phyloP scores from a whole-genome alignment of 2,329 filamentous ascomycete genomes.

The Knufia fluminis region DNA sequence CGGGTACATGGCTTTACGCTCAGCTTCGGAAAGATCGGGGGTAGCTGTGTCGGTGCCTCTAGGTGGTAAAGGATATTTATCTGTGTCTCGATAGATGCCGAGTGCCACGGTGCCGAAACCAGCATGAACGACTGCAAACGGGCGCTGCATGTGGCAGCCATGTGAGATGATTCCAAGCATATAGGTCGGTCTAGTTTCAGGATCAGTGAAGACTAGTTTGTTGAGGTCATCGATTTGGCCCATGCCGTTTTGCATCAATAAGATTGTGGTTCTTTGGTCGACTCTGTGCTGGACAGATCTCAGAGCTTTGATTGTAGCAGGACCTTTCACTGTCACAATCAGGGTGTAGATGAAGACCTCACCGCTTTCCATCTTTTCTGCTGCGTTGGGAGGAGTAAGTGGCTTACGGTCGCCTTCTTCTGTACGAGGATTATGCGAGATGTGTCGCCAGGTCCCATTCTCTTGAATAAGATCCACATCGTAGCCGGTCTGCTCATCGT shows the following conservation, averaged over 20 bases:
- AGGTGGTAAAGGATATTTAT: constrained; percentile 18
- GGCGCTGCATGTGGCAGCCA: constrained; percentile 40
- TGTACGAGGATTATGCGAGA: too few relatives aligned
- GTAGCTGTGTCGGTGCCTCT: constrained; percentile 13
- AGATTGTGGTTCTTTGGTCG: constrained; percentile 59
- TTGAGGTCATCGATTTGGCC: constrained; percentile 75
- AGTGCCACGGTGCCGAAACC: constrained; percentile 52
- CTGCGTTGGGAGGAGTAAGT: constrained; percentile 12
- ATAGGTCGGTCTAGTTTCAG: constrained; percentile 59
- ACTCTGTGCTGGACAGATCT: constrained; percentile 57
- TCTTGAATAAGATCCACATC: constrained; percentile 31
- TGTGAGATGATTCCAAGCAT: constrained; percentile 60
- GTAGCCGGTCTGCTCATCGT: constrained; percentile 35
- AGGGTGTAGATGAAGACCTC: constrained; percentile 58
- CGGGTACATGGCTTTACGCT: constrained; percentile 17
- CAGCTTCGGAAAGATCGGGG: constrained; percentile 17
- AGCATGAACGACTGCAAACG: constrained; percentile 48
- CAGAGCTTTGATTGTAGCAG: constrained; percentile 57
- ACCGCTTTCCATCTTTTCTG: constrained; percentile 23
- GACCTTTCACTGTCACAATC: constrained; percentile 69
- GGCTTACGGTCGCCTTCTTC: not conserved
- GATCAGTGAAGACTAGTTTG: constrained; percentile 58
- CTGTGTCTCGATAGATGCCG: constrained; percentile 39
- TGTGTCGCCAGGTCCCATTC: too few relatives aligned
- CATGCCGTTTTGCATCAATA: constrained; percentile 72